Evolutionary conservation across 257 asterid genomes (phyloP).

Genomic region (Solanum medicagineum): DNA sequence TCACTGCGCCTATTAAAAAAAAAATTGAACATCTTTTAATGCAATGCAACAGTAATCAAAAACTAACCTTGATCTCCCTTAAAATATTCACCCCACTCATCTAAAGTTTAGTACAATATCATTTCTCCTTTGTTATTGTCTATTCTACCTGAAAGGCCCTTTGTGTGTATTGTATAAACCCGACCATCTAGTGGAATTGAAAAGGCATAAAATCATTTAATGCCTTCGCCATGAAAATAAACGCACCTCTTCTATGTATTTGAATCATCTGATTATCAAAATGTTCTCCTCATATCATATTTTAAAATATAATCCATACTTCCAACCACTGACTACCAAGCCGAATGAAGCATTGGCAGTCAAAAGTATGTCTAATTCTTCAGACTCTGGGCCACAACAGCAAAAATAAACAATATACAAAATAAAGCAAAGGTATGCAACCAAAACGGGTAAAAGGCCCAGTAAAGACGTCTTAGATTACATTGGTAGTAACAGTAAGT

Average conservation of each 20-base stretch:
- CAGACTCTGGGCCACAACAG: not conserved
- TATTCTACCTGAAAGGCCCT: not conserved
- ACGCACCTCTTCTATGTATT: not conserved
- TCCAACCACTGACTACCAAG: not conserved
- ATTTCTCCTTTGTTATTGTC: not conserved
- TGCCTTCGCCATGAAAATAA: not conserved
- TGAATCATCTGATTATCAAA: not conserved
- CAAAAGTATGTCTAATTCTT: not conserved
- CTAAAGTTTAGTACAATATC: not conserved
- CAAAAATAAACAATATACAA: not conserved
- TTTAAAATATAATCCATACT: not conserved
- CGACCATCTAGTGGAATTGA: not conserved
- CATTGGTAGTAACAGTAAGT: not conserved
- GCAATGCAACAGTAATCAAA: not conserved
- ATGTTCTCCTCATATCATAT: not conserved
- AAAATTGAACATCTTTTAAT: not conserved
- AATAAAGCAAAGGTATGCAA: not conserved
- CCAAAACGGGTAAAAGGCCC: not conserved
- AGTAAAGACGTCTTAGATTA: not conserved
- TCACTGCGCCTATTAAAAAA: not conserved
- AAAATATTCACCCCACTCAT: not conserved
- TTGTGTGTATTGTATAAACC: not conserved
- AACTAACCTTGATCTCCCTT: not conserved
- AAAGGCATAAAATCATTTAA: not conserved
- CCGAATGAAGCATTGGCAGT: not conserved